Conservation (phyloP, 2,329 filamentous ascomycete species). For the Arachnopeziza araneosa region DNA sequence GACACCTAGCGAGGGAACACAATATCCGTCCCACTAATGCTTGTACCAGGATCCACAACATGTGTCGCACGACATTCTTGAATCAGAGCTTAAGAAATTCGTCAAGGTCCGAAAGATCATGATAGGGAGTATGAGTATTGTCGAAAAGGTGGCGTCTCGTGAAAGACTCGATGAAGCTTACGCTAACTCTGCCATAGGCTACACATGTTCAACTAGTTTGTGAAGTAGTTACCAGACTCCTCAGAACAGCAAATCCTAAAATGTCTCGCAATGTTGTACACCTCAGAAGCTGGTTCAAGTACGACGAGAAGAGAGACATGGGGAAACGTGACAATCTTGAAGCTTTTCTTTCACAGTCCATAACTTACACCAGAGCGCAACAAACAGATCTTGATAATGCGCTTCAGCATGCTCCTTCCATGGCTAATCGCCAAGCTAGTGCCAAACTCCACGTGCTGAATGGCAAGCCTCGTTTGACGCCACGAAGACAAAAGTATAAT, state of each 20-base stretch:
- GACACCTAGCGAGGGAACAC: background rate
- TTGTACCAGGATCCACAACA: background rate
- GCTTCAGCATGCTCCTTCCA: constrained; percentile 13
- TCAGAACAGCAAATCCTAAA: constrained; percentile 27
- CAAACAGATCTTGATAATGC: constrained; percentile 5
- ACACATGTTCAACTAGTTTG: background rate
- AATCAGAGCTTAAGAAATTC: constrained; percentile 1
- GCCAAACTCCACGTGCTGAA: constrained; percentile 67
- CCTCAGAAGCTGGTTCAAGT: constrained; percentile 40
- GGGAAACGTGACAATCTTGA: constrained; percentile 42
- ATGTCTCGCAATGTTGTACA: constrained; percentile 43
- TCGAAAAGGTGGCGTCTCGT: constrained; percentile 1
- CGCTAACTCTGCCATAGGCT: background rate
- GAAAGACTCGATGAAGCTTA: background rate
- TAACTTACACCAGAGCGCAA: constrained; percentile 54
- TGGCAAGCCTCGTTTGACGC: constrained; percentile 50
- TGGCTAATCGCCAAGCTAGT: constrained; percentile 49
- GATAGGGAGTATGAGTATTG: background rate
- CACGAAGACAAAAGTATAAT: constrained; percentile 13
- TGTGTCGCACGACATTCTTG: background rate
- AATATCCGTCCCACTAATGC: background rate
- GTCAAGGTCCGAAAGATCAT: constrained; percentile 4
- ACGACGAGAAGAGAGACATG: background rate
- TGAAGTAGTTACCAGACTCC: background rate
- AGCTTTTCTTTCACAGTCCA: constrained; percentile 59